Evolutionary conservation across 139 green algal genomes (phyloP).

Genomic region (Closterium sp.): DNA sequence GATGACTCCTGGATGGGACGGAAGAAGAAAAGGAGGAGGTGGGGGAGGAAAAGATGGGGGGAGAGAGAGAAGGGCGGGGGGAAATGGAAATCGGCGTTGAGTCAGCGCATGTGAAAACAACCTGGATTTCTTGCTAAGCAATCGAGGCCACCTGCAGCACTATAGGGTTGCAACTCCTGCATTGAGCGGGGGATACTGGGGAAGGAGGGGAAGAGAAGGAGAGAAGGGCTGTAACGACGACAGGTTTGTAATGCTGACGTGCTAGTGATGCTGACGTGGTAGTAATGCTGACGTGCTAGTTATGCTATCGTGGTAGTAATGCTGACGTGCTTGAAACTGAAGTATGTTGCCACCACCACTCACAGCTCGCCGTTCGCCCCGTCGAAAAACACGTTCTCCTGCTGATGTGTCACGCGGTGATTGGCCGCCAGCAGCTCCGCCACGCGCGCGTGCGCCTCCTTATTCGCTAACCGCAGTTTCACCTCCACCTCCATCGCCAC

Average conservation of each 20-base stretch:
- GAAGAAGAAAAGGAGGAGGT: too few relatives aligned
- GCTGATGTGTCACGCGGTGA: slow-evolving; percentile 59
- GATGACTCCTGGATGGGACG: too few relatives aligned
- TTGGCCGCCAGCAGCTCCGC: slow-evolving; percentile 55
- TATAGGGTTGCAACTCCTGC: not conserved
- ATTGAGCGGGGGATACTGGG: not conserved
- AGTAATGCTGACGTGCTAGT: too few relatives aligned
- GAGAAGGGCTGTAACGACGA: not conserved
- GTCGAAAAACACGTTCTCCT: slow-evolving; percentile 97
- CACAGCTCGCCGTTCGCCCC: slow-evolving; percentile 74
- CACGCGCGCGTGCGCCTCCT: slow-evolving; percentile 67
- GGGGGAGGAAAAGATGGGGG: not conserved
- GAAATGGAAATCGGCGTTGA: not conserved
- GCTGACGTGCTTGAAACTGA: too few relatives aligned
- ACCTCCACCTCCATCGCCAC: slow-evolving; percentile 81
- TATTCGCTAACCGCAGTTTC: slow-evolving; percentile 79
- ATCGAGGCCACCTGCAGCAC: too few relatives aligned
- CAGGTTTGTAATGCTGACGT: too few relatives aligned
- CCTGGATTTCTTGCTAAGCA: too few relatives aligned
- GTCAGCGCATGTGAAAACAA: too few relatives aligned
- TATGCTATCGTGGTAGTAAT: too few relatives aligned
- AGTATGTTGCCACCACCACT: not conserved
- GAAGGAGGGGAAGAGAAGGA: not conserved
- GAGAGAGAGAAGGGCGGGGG: not conserved
- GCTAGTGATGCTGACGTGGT: too few relatives aligned